phyloP scores from a whole-genome alignment of 192 early-diverging fungal genomes.

The Coemansia sp. region DNA sequence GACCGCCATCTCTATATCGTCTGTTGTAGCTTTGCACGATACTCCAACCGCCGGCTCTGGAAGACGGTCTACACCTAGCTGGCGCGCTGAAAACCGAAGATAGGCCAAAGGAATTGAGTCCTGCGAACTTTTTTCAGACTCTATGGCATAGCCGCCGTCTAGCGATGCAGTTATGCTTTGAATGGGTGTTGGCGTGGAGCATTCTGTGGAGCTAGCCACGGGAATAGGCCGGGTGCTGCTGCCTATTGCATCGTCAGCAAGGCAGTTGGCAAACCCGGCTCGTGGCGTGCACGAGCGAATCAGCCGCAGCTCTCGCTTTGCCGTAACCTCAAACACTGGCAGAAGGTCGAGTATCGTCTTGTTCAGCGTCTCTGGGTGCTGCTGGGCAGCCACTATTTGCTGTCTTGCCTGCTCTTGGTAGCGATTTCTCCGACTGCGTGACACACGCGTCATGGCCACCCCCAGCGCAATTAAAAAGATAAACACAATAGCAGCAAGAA shows the following conservation, averaged over 20 bases:
- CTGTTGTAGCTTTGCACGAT: neutral
- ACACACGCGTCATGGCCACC: slow-evolving; percentile 53
- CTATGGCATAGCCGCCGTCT: slow-evolving; percentile 20
- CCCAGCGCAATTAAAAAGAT: slow-evolving; percentile 50
- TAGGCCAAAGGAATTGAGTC: slow-evolving; percentile 1
- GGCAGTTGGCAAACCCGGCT: slow-evolving; percentile 20
- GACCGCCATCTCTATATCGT: slow-evolving; percentile 12
- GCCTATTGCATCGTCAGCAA: slow-evolving; percentile 8
- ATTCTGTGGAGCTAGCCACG: neutral
- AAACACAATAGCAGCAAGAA: slow-evolving; percentile 50
- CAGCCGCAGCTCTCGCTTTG: slow-evolving; percentile 35
- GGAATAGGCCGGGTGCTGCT: slow-evolving; percentile 2
- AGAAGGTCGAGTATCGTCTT: slow-evolving; percentile 49
- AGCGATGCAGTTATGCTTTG: neutral
- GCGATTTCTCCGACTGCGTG: slow-evolving; percentile 33
- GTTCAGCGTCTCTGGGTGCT: slow-evolving; percentile 42
- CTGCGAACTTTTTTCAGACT: slow-evolving; percentile 24
- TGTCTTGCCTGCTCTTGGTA: slow-evolving; percentile 20
- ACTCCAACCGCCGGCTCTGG: neutral
- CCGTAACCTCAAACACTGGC: slow-evolving; percentile 51
- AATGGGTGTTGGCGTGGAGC: slow-evolving; percentile 1
- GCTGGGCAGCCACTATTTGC: slow-evolving; percentile 23
- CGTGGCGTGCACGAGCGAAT: slow-evolving; percentile 20
- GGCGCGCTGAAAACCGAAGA: neutral
- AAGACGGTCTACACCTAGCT: neutral